Conservation (phyloP, 176 grass and related monocot species). For the Avena sativa region DNA sequence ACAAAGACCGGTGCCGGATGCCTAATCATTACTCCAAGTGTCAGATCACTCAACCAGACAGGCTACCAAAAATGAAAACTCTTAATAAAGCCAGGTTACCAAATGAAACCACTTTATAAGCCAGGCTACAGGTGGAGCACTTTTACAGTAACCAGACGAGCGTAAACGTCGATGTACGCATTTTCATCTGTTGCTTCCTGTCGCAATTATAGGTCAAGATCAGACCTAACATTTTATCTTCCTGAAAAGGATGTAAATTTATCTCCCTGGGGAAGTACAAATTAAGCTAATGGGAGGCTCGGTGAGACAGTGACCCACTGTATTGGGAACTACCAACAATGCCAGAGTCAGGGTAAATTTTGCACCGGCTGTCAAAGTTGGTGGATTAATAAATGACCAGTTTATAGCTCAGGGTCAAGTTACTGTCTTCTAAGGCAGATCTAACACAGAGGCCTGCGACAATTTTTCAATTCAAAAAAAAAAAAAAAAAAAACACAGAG, state of each 20-base stretch:
- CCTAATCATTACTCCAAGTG: background rate
- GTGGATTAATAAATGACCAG: background rate
- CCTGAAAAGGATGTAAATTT: background rate
- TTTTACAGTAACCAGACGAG: background rate
- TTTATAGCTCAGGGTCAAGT: background rate
- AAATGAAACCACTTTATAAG: background rate
- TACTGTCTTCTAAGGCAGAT: too few species aligned
- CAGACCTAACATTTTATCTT: background rate
- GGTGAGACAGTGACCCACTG: background rate
- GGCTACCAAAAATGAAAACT: background rate
- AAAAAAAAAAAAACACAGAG: background rate
- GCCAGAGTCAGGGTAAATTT: background rate
- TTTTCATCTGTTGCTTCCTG: background rate
- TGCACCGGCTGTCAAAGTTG: background rate
- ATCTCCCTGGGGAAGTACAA: background rate
- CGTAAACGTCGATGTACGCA: background rate
- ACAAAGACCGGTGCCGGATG: constrained; percentile 20
- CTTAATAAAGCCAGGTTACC: background rate
- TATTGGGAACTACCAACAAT: background rate
- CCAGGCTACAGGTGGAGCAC: background rate
- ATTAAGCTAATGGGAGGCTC: background rate
- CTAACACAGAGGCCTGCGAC: background rate
- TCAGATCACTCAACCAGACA: background rate
- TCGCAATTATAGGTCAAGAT: background rate
- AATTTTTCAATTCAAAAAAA: background rate